Percentiles rank a stretch among this genome's conserved stretches.
Evolutionary conservation across 2,329 filamentous ascomycete genomes (phyloP).

Genomic region (Fusarium secorum): DNA sequence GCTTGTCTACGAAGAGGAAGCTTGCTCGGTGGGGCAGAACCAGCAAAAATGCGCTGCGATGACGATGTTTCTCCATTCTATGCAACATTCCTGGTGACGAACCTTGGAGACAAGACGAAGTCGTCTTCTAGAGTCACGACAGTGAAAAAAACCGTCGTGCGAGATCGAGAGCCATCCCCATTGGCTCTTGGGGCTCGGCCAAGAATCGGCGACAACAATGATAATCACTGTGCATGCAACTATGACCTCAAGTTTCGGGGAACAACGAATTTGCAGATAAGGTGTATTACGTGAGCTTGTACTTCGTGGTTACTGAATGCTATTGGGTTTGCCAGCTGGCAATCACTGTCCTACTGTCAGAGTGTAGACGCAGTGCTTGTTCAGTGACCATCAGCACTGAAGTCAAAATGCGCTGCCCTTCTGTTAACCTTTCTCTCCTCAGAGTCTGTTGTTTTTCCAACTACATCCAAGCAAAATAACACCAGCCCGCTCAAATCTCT

Average conservation of each 20-base stretch:
- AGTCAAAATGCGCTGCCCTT: slow-evolving; percentile 4
- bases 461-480: neutral
- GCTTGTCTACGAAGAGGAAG: slow-evolving; percentile 6
- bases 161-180: neutral
- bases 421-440: neutral
- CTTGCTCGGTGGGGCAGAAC: slow-evolving; percentile 21
- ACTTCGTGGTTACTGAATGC: neutral
- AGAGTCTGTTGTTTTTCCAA: neutral
- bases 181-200: neutral
- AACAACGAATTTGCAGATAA: slow-evolving; percentile 4
- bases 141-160: neutral
- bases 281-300: neutral
- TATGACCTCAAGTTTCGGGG: slow-evolving; percentile 13
- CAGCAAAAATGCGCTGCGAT: slow-evolving; percentile 25
- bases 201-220: neutral
- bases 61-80: slow-evolving; percentile 25
- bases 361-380: neutral
- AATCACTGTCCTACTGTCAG: slow-evolving; percentile 22
- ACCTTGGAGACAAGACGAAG: slow-evolving; percentile 20
- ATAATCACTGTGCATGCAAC: slow-evolving; percentile 15
- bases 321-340: slow-evolving; percentile 8
- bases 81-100: neutral
- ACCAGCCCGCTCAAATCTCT: neutral
- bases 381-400: slow-evolving; percentile 4
- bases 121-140: neutral